Evolutionary conservation across 2,329 filamentous ascomycete species (phyloP).

Genomic region (Pseudocercospora fuligena): DNA sequence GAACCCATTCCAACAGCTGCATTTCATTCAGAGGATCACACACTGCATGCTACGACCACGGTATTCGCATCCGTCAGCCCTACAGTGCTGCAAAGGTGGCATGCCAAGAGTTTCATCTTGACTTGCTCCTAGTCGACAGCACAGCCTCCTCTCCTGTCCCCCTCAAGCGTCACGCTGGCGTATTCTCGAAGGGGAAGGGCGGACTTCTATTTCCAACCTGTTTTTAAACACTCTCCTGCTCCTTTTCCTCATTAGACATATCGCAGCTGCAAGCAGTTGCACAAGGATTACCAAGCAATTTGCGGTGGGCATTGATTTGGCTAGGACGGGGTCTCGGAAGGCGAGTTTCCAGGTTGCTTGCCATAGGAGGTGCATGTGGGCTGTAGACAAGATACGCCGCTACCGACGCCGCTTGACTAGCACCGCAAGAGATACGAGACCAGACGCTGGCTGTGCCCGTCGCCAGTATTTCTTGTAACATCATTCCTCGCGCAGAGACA

Average conservation of each 20-base stretch:
- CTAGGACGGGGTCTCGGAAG: constrained; percentile 1
- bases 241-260: constrained; percentile 1
- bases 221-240: neutral
- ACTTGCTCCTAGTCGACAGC: neutral
- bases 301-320: constrained; percentile 1
- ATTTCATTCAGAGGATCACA: neutral
- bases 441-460: constrained; percentile 8
- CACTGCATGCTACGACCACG: neutral
- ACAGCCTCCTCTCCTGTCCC: neutral
- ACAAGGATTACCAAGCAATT: constrained; percentile 5
- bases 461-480: neutral
- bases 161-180: neutral
- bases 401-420: neutral
- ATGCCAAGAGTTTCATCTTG: constrained; percentile 5
- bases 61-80: neutral
- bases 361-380: neutral
- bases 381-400: neutral
- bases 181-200: neutral
- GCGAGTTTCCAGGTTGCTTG: neutral
- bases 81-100: neutral
- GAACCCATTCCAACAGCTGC: neutral
- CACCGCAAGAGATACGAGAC: constrained; percentile 7
- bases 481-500: neutral
- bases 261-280: neutral
- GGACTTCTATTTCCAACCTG: neutral